Evolutionary conservation across 169 alveolate species (phyloP).

Genomic region (Plasmodium vinckei): DNA sequence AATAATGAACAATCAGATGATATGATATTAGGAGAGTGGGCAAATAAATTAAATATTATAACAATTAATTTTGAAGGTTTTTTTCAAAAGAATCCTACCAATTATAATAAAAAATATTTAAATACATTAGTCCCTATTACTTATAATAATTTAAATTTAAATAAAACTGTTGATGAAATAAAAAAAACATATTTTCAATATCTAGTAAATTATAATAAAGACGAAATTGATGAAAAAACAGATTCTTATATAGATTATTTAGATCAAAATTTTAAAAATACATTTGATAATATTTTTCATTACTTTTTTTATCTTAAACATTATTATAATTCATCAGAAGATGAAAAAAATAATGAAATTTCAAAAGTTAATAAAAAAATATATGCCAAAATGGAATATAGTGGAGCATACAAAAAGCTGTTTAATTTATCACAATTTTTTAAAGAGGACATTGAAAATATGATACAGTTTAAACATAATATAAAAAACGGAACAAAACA

Average conservation of each 20-base stretch:
- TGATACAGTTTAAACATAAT: not conserved
- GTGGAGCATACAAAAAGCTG: conserved; percentile 21
- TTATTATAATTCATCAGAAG: not conserved
- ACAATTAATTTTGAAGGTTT: conserved; percentile 75
- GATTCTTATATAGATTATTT: conserved; percentile 42
- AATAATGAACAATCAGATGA: conserved; percentile 5
- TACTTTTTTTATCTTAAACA: conserved; percentile 30
- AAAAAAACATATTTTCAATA: conserved; percentile 37
- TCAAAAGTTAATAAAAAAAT: conserved; percentile 21
- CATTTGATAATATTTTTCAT: conserved; percentile 38
- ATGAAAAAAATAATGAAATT: not conserved
- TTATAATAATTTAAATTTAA: conserved; percentile 34
- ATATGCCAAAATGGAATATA: conserved; percentile 35
- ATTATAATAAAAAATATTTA: conserved; percentile 31
- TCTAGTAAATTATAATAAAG: conserved; percentile 20
- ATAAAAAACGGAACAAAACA: not conserved
- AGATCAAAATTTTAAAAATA: conserved; percentile 56
- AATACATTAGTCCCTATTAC: conserved; percentile 46
- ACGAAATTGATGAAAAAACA: not conserved
- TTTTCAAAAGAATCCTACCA: conserved; percentile 30
- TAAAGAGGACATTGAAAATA: conserved; percentile 18
- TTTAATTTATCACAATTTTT: conserved; percentile 36
- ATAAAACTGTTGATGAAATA: conserved; percentile 41
- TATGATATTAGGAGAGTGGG: conserved; percentile 45
- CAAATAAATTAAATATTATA: conserved; percentile 21